phyloP scores from a whole-genome alignment of 1,284 basidiomycete genomes.

The Binderoboletus segoi region DNA sequence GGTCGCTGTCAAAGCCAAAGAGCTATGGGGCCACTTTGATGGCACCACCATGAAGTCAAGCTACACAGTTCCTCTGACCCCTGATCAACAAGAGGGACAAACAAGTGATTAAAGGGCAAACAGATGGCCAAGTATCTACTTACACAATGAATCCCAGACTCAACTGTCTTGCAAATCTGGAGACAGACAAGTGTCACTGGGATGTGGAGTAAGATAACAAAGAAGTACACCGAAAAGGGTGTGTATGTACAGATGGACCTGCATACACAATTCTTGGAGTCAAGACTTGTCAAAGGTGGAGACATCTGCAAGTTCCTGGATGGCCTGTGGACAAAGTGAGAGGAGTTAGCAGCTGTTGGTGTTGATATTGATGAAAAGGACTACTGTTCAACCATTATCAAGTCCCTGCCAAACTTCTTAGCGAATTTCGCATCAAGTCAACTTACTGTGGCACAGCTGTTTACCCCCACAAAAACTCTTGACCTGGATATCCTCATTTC shows the following conservation, averaged over 20 bases:
- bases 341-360: neutral
- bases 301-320: neutral
- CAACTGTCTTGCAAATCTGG: neutral
- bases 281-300: neutral
- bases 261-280: neutral
- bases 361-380: neutral
- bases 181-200: neutral
- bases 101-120: neutral
- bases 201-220: neutral
- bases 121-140: neutral
- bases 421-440: neutral
- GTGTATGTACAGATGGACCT: neutral
- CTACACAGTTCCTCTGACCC: neutral
- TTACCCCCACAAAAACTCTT: neutral
- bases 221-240: neutral
- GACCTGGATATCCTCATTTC: neutral
- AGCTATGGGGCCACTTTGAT: neutral
- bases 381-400: neutral
- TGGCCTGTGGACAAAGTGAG: neutral
- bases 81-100: neutral
- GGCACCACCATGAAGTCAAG: neutral
- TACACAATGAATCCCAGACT: neutral
- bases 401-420: neutral
- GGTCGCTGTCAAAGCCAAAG: too few relatives aligned
- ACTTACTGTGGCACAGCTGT: neutral